Evolutionary conservation across 2,329 filamentous ascomycete species (phyloP), one percentile per base, ranked within the genome.

Genomic region (Pyrenophora graminea): DNA sequence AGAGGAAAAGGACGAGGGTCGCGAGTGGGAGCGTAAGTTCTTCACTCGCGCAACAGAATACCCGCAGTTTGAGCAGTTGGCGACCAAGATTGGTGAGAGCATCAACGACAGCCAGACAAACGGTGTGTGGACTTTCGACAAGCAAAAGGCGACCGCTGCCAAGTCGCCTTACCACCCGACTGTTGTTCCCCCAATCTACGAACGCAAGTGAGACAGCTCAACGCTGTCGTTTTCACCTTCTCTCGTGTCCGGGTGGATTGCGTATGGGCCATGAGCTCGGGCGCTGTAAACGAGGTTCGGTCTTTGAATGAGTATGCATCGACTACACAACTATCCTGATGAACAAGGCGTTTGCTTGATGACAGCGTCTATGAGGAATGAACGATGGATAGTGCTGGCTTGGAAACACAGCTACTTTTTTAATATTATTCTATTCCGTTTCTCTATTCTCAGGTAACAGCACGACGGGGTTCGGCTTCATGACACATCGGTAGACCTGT

Each of bases 1-100:
- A 70, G 80, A 84, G 66, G 92, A 97, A 72, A 85, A 84, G 64
- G 80, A 82, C n/a, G 89, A 91, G 62, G 86, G 86, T 17, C 82
- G 82, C 37, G 79, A 84, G 34, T 99, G 94, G 93, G 83, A 91
- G 67, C 82, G 91, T 39, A 82, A 88, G 47, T 97, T 94, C 78
- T 99, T 97, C 76, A 84, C 66, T 2, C 66, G 72, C 21, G 64
- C 68, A 12, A 70, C 75, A 2, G 68, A 64, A 30, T 63, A 67
- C 38, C 79, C 51, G 65, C 73, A 65, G 64, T 82, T 66, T 62
- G 80, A 78, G 68, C 79, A 53, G 76, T 74, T 82, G 38, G 74
- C 77, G 18, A 71, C 69, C 37, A 68, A 68, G 53, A 57, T 76
- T 62, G 66, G 80, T 59, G 74, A 80, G 56, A 68, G 76, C 47